Evolutionary conservation across 2,329 filamentous ascomycete species (phyloP), one percentile per base, ranked within the genome.

Genomic region (Apiospora saccharicola): DNA sequence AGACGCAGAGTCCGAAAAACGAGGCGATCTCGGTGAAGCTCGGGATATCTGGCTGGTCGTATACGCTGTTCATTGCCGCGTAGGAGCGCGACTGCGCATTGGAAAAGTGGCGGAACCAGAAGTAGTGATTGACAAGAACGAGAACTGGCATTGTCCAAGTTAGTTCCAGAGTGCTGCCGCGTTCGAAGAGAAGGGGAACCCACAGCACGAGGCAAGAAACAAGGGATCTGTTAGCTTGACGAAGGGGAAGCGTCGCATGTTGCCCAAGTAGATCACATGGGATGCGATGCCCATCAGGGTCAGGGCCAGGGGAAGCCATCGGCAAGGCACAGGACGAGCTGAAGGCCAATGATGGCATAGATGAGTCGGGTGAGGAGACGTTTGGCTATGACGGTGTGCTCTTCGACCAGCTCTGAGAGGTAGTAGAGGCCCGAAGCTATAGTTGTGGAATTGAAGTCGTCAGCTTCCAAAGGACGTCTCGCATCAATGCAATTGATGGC

Each of bases 341-440:
- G 96, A 8, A 95, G 81, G 43, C 79, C 88, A 74, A 98, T 92
- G 75, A 98, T 90, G 74, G 85, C 86, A 85, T 98, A 98, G 78
- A 98, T 98, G 71, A 98, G 87, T 57, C 90, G 91, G 46, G 90
- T 93, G 70, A 99, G 87, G n/a, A 98, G 86, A 72, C 92, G 94
- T 81, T 97, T 97, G 16, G 95, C 93, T 74, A 97, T 84, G 14
- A 98, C 96, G 4, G 96, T 98, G 81, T 99, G 96, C 83, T 99
- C 96, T 84, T 99, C 96, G 74, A 99, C 96, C 19, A 98, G 91
- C 83, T 99, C 96, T 34, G 96, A 98, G 71, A 99, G 92, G 82
- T 99, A 99, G 86, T 99, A 99, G 37, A 99, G 91, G 49, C 96
- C 96, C n/a, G 95, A 98, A 51, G 96, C 96, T 94, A 79, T 68